A percentile compares a stretch with the other conserved stretches of the same genome.
Conservation (phyloP, 176 grass and related monocot species). For the Hsuehochloa calcarea region DNA sequence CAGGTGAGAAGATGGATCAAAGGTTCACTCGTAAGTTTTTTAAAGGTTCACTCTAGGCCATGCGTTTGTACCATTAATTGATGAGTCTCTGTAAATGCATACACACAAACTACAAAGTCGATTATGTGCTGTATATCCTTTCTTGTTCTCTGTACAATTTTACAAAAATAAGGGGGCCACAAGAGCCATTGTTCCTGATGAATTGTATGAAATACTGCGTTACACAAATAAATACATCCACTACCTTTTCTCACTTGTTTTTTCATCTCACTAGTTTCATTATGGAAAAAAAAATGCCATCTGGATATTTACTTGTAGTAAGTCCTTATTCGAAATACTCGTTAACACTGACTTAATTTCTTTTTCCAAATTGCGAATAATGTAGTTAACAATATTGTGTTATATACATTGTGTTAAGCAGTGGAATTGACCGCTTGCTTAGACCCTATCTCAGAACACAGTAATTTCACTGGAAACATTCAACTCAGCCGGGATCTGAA, state of each 20-base stretch:
- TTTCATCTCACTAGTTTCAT: neutral
- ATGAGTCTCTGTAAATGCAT: neutral
- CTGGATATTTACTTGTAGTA: neutral
- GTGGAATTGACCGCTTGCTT: neutral
- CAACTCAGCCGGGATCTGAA: too few species aligned
- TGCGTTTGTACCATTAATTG: neutral
- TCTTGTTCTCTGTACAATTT: neutral
- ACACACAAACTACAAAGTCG: neutral
- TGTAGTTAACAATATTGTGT: neutral
- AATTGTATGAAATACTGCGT: neutral
- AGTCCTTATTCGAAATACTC: neutral
- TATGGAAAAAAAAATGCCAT: neutral
- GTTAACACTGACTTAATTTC: neutral
- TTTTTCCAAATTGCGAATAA: neutral
- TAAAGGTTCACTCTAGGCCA: neutral
- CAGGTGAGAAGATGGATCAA: slow-evolving; percentile 17
- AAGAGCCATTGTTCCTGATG: neutral
- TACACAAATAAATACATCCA: neutral
- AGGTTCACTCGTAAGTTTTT: neutral
- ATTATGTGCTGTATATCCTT: neutral
- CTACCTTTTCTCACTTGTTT: neutral
- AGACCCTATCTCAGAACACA: too few species aligned
- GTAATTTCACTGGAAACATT: too few species aligned
- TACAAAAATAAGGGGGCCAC: neutral
- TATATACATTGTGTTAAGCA: neutral